Evolutionary conservation across 2,329 filamentous ascomycete species (phyloP).

Genomic region (Lizonia empirigonia): DNA sequence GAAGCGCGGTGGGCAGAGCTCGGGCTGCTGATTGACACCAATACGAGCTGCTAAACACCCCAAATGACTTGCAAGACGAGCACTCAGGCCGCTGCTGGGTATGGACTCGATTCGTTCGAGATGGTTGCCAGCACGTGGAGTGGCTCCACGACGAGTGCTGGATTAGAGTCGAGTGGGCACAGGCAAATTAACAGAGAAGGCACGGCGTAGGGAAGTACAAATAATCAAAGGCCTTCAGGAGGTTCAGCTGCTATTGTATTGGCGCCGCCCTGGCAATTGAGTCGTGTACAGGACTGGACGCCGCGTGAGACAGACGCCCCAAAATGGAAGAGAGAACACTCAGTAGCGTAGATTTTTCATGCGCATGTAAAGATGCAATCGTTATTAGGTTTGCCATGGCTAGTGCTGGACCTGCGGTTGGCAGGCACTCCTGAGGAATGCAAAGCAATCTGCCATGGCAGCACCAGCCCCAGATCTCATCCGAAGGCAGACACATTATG

Average conservation of each 20-base stretch:
- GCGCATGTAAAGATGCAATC: constrained; percentile 2
- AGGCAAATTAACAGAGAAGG: background rate
- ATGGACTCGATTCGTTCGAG: constrained; percentile 22
- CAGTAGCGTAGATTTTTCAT: constrained; percentile 6
- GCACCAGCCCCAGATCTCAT: background rate
- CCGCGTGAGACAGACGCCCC: constrained; percentile 3
- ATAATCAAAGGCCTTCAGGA: background rate
- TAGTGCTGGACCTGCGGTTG: constrained; percentile 1
- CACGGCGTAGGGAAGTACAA: no score
- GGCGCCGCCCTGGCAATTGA: constrained; percentile 1
- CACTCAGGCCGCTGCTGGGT: constrained; percentile 19
- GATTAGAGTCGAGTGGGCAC: background rate
- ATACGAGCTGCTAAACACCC: constrained; percentile 5
- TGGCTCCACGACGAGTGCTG: constrained; percentile 15
- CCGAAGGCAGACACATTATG: background rate
- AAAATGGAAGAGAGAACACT: constrained; percentile 8
- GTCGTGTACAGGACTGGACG: background rate
- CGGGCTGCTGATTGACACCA: constrained; percentile 22
- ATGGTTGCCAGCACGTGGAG: no score
- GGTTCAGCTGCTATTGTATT: background rate
- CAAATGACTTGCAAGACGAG: constrained; percentile 15
- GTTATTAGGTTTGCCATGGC: constrained; percentile 3
- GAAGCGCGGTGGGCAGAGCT: no score
- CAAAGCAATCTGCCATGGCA: background rate
- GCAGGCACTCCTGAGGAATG: constrained; percentile 7